Evolutionary conservation across 495 filamentous ascomycete species (phyloP).

Genomic region (Lasiosphaeriaceae sp.): DNA sequence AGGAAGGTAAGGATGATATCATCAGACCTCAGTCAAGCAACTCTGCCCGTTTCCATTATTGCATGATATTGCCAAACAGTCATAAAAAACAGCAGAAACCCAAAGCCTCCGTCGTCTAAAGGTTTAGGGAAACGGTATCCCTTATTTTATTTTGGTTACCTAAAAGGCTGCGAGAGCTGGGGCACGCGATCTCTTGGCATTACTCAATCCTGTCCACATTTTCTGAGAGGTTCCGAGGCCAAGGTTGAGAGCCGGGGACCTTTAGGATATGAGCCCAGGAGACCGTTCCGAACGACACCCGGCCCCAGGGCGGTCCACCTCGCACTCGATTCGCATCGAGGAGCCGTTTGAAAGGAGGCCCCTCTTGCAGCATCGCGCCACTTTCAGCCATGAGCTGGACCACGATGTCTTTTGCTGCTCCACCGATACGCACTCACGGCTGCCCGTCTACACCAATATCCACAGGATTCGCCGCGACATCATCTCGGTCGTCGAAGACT

Average conservation of each 20-base stretch:
- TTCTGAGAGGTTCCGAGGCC: too few species aligned
- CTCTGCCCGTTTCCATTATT: too few species aligned
- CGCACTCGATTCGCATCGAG: conserved; percentile 24
- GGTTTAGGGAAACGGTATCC: too few species aligned
- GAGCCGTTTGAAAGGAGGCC: conserved; percentile 28
- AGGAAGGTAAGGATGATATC: too few species aligned
- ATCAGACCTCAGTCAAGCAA: too few species aligned
- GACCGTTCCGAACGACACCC: conserved; percentile 5
- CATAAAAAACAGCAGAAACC: background rate
- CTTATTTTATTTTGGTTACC: too few species aligned
- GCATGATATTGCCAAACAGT: background rate
- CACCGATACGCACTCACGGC: conserved; percentile 29
- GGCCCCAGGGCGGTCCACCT: background rate
- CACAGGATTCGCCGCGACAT: conserved; percentile 51
- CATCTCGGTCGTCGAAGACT: conserved; percentile 48
- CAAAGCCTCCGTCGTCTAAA: too few species aligned
- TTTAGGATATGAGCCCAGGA: conserved; percentile 1
- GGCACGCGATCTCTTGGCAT: too few species aligned
- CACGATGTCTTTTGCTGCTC: conserved; percentile 23
- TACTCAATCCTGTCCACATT: too few species aligned
- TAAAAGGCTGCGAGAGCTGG: too few species aligned
- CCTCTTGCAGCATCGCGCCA: conserved; percentile 21
- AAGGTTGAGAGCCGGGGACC: background rate
- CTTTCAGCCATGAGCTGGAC: conserved; percentile 24
- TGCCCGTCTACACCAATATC: conserved; percentile 52